Conservation (phyloP, 371 early-diverging fungal species). For the Mortierella sp. region DNA sequence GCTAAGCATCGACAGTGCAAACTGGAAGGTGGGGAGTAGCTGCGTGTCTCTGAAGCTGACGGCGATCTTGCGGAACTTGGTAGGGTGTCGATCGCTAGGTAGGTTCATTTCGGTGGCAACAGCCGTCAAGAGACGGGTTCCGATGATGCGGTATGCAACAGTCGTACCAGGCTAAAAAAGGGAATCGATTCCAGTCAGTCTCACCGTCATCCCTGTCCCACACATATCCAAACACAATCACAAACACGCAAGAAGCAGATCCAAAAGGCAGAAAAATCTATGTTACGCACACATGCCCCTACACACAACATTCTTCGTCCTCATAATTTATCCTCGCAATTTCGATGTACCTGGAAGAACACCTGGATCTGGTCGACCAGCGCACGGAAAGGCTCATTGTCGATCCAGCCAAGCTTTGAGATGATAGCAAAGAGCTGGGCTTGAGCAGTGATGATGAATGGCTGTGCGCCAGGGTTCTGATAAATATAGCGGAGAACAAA, state of each 20-base stretch:
- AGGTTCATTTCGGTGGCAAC: slow-evolving; percentile 76
- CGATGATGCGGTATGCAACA: slow-evolving; percentile 72
- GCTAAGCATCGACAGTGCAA: slow-evolving; percentile 70
- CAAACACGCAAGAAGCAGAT: too few species aligned
- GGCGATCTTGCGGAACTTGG: slow-evolving; percentile 72
- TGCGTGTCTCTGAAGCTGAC: slow-evolving; percentile 87
- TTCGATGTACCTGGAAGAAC: slow-evolving; percentile 79
- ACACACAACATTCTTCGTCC: too few species aligned
- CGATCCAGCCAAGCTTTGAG: slow-evolving; percentile 88
- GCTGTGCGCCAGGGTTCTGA: slow-evolving; percentile 70
- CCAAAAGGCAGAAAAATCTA: too few species aligned
- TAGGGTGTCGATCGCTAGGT: slow-evolving; percentile 58
- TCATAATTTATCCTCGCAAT: too few species aligned
- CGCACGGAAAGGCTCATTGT: slow-evolving; percentile 77
- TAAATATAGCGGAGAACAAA: slow-evolving; percentile 78
- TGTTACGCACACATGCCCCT: too few species aligned
- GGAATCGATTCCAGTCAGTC: background rate
- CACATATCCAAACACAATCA: too few species aligned
- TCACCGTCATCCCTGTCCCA: background rate
- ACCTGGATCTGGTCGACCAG: slow-evolving; percentile 74
- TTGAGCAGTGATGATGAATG: slow-evolving; percentile 76
- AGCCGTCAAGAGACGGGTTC: slow-evolving; percentile 69
- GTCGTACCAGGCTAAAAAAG: slow-evolving; percentile 57
- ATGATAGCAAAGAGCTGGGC: slow-evolving; percentile 79
- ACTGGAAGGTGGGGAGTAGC: slow-evolving; percentile 77